These are phyloP conservation scores for Marchantia paleacea DNA, from an alignment of 225 moss, liverwort and hornwort genomes.

Conservation along the genomic window DNA sequence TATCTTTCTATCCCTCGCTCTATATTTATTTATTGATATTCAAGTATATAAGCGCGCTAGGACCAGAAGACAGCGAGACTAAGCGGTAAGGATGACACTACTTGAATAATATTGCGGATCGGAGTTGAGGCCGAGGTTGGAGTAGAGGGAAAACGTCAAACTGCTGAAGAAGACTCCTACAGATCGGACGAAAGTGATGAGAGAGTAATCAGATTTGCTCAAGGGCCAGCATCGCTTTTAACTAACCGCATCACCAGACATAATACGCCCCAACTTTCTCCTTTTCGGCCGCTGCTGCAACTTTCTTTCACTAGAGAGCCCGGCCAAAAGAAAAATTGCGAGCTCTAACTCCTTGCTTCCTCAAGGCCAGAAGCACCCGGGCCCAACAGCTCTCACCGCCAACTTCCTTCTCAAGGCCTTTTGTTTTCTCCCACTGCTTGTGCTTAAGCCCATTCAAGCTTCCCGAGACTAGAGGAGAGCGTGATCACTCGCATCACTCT, in stretches of 20 bases:
- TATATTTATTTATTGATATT: neutral
- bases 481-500: neutral
- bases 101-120: neutral
- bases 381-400: neutral
- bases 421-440: neutral
- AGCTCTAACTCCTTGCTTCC: neutral
- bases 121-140: neutral
- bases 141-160: neutral
- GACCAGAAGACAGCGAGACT: constrained; percentile 6
- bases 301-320: neutral
- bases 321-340: constrained; percentile 4
- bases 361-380: neutral
- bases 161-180: neutral
- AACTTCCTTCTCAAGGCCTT: neutral
- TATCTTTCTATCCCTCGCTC: neutral
- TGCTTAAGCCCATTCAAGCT: neutral
- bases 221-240: neutral
- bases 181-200: neutral
- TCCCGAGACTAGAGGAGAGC: constrained; percentile 7
- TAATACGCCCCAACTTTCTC: constrained; percentile 19
- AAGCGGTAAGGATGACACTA: neutral
- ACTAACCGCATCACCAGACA: constrained; percentile 8
- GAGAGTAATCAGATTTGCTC: constrained; percentile 1
- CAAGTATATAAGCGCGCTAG: neutral
- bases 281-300: constrained; percentile 3